A percentile compares a stretch with the other conserved stretches of the same genome.
These are phyloP conservation scores for Eucalyptus erythrocorys DNA, from an alignment of 345 rosid species.

Conservation along the genomic window DNA sequence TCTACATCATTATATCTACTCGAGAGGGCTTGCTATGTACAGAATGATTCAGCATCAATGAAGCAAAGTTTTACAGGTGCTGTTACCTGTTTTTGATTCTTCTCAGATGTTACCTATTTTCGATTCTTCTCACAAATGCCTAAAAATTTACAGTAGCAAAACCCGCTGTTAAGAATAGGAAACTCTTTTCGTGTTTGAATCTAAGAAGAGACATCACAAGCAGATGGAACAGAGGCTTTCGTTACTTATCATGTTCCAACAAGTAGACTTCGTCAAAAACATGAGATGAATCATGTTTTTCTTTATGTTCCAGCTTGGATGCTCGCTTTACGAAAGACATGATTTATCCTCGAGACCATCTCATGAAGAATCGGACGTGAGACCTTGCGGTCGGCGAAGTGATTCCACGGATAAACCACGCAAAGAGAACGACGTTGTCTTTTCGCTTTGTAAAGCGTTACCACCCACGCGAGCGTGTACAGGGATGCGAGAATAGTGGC, in stretches of 20 bases:
- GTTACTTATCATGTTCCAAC: background rate
- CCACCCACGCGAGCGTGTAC: constrained; percentile 5
- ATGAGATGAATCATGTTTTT: background rate
- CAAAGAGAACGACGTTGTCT: background rate
- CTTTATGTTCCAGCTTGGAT: background rate
- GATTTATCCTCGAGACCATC: background rate
- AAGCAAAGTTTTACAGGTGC: no score
- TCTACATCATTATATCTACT: no score
- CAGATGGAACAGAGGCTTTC: background rate
- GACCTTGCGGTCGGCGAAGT: background rate
- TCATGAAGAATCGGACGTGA: background rate
- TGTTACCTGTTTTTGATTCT: no score
- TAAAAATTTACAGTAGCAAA: background rate
- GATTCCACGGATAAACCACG: background rate
- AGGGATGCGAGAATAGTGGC: constrained; percentile 64
- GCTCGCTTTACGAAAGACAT: background rate
- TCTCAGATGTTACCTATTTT: no score
- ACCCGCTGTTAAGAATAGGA: background rate
- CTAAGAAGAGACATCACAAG: background rate
- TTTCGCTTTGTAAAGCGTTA: background rate
- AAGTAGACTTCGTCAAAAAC: background rate
- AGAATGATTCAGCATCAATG: no score
- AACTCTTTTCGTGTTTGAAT: background rate
- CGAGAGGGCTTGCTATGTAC: no score
- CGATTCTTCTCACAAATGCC: no score